Percentiles rank a stretch among this genome's conserved stretches.
phyloP scores from a whole-genome alignment of 306 rosid genomes.

The Alnus rubra region DNA sequence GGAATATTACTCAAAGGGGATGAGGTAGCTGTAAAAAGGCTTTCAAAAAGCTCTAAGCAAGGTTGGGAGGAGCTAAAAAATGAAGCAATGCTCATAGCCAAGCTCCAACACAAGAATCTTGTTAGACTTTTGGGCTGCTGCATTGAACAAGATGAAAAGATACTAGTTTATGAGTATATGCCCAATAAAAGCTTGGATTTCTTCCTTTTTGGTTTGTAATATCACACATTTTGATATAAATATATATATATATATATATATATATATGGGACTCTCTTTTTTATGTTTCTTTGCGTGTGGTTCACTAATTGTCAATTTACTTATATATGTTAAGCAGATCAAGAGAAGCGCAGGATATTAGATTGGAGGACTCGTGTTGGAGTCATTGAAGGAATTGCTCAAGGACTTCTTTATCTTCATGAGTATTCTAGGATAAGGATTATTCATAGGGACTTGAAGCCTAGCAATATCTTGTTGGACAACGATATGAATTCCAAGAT shows the following conservation, averaged over 20 bases:
- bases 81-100: constrained; percentile 38
- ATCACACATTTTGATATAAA: neutral
- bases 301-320: no score
- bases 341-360: constrained; percentile 7
- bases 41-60: constrained; percentile 36
- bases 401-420: constrained; percentile 33
- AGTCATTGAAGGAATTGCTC: constrained; percentile 29
- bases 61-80: constrained; percentile 45
- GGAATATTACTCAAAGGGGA: constrained; percentile 29
- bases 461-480: constrained; percentile 36
- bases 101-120: constrained; percentile 45
- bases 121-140: constrained; percentile 41
- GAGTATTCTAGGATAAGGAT: constrained; percentile 34
- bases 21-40: constrained; percentile 40
- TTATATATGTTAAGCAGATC: constrained; percentile 10
- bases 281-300: neutral
- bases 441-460: constrained; percentile 34
- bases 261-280: neutral
- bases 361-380: constrained; percentile 28
- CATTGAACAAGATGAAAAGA: constrained; percentile 36
- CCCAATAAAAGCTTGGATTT: constrained; percentile 40
- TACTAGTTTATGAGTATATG: constrained; percentile 34
- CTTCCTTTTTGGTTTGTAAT: constrained; percentile 34
- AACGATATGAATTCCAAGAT: constrained; percentile 33
- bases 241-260: no score